Base-by-base conservation (phyloP, 148 eudicot species). In the Camellia lanceoleosa region DNA sequence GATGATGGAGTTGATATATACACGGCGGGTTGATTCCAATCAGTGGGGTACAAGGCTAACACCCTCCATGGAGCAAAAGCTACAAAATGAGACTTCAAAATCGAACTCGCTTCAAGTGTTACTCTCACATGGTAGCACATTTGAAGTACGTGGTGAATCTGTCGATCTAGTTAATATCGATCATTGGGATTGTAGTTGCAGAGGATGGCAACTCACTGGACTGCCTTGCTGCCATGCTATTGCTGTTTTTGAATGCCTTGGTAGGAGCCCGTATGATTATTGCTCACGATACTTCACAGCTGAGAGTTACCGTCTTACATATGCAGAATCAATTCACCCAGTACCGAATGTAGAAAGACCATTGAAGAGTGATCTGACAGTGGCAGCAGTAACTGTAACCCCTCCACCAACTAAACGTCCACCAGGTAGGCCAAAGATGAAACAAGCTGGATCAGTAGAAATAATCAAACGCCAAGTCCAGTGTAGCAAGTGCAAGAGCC, bases 401-500 rank as follows among this genome's bases (percentile, higher is more conserved):
- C 89, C 89, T 47, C 91, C 91, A 20, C 86, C 91, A 23, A 70
- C 73, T 85, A 84, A 82, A 79, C 86, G 89, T 20, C 85, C 86
- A 55, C 83, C 85, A 49, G 90, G 90, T 2, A 73, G 90, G 79
- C 89, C 89, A 71, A 89, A 85, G 74, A 64, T 69, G 79, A 89
- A 87, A 84, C 80, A 71, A 41, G 73, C 79, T 70, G 88, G 84
- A 76, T 59, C 77, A 42, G 61, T 66, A 51, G 89, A 89, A 65
- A 49, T 82, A 54, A 47, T 78, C 63, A 89, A 85, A 80, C 88
- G 89, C 46, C 86, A 85, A 78, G 81, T 87, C 63, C 89, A 87
- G 81, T 89, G 91, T 83, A 89, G 91, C 84, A 89, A 81, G 82
- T 89, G 91, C 82, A 89, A 89, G 85, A 89, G 89, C 61, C 83